Conservation (phyloP, 176 grass and related monocot species). For the Cenchrus fungigraminus region DNA sequence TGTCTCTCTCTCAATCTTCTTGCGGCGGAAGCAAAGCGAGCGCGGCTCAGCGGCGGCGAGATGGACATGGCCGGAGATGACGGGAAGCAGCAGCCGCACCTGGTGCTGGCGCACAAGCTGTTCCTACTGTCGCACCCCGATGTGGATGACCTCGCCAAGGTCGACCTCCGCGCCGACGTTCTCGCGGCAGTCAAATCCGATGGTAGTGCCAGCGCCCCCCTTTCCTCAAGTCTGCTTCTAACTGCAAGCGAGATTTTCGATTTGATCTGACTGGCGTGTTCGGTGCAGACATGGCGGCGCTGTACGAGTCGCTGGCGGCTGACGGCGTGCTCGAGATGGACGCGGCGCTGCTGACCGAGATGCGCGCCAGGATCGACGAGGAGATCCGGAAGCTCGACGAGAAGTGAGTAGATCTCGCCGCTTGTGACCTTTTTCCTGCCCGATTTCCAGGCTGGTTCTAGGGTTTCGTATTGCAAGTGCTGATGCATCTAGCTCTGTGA, state of each 20-base stretch:
- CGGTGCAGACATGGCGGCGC: conserved; percentile 72
- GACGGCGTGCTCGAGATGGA: conserved; percentile 80
- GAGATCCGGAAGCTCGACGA: conserved; percentile 86
- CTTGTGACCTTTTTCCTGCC: conserved; percentile 8
- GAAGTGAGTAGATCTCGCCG: conserved; percentile 71
- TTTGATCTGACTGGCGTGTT: conserved; percentile 33
- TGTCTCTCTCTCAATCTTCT: conserved; percentile 37
- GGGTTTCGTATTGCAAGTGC: conserved; percentile 13
- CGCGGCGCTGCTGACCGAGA: conserved; percentile 68
- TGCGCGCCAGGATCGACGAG: conserved; percentile 76
- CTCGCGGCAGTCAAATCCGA: conserved; percentile 77
- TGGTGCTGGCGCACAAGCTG: conserved; percentile 81
- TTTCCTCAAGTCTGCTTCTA: conserved; percentile 8
- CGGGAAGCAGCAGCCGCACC: conserved; percentile 80
- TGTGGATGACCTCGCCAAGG: conserved; percentile 89
- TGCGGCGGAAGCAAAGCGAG: conserved; percentile 56
- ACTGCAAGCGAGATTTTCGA: background rate
- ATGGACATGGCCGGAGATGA: conserved; percentile 60
- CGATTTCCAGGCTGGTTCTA: conserved; percentile 26
- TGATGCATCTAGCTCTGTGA: conserved; percentile 1
- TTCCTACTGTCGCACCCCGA: conserved; percentile 84
- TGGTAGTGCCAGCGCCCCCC: conserved; percentile 43
- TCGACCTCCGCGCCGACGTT: conserved; percentile 82
- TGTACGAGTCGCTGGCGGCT: conserved; percentile 72
- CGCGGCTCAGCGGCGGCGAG: conserved; percentile 19